A percentile compares a stretch with the other conserved stretches of the same genome.
Evolutionary conservation across 768 basidiomycete genomes (phyloP).

Genomic region (Artomyces pyxidatus): DNA sequence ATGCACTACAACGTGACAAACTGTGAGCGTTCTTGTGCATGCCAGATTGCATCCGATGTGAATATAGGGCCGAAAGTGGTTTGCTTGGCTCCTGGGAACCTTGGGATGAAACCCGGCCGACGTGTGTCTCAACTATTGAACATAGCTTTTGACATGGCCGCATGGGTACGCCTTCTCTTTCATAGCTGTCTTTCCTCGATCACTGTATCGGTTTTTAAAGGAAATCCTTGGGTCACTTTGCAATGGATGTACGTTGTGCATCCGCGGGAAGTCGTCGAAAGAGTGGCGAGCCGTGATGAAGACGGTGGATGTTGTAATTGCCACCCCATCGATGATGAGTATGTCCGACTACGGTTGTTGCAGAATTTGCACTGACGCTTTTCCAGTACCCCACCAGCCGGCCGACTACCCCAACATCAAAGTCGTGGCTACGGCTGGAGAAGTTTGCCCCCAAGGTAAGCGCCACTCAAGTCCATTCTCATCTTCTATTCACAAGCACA

Average conservation of each 20-base stretch:
- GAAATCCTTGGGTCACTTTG: slow-evolving; percentile 44
- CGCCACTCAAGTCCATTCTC: not conserved
- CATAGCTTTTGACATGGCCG: slow-evolving; percentile 61
- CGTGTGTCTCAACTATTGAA: slow-evolving; percentile 55
- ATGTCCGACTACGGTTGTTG: not conserved
- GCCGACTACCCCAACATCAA: slow-evolving; percentile 47
- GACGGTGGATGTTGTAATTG: slow-evolving; percentile 44
- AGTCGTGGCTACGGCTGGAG: slow-evolving; percentile 47
- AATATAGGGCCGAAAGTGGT: no score
- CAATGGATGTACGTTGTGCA: slow-evolving; percentile 45
- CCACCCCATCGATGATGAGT: slow-evolving; percentile 44
- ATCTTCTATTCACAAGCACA: not conserved
- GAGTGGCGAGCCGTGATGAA: slow-evolving; percentile 45
- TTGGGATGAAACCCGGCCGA: slow-evolving; percentile 47
- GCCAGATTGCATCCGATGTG: no score
- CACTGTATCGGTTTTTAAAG: slow-evolving; percentile 6
- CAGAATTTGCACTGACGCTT: slow-evolving; percentile 1
- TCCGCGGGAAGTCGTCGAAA: slow-evolving; percentile 41
- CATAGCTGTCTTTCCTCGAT: not conserved
- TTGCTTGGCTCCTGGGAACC: slow-evolving; percentile 41
- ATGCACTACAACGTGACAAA: slow-evolving; percentile 52
- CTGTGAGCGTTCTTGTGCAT: slow-evolving; percentile 32
- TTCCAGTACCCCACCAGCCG: slow-evolving; percentile 35
- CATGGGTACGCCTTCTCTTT: slow-evolving; percentile 33
- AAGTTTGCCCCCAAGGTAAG: slow-evolving; percentile 45